Percentiles rank a stretch among this genome's conserved stretches.
Conservation (phyloP, 306 rosid species). For the Echinosophora koreensis region DNA sequence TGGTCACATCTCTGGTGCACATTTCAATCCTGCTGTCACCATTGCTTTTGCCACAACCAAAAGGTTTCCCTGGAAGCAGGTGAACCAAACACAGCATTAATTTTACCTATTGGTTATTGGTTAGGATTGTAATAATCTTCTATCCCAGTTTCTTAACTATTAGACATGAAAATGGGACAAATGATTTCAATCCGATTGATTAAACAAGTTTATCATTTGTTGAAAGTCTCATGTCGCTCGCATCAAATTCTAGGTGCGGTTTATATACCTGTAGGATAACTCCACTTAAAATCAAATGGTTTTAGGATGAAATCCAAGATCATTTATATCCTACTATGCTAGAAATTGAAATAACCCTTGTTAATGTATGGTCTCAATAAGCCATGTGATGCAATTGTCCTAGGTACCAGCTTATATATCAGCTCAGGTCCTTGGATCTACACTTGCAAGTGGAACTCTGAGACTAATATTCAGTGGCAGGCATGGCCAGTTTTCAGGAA, state of each 20-base stretch:
- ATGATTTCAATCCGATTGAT: too few relatives aligned
- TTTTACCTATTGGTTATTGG: background rate
- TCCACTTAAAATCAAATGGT: too few relatives aligned
- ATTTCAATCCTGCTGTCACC: slow-evolving; percentile 93
- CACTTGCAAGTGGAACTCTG: slow-evolving; percentile 80
- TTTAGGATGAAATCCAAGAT: too few relatives aligned
- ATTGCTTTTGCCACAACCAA: slow-evolving; percentile 74
- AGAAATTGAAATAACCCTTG: background rate
- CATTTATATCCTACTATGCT: slow-evolving; percentile 7
- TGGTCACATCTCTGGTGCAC: slow-evolving; percentile 94
- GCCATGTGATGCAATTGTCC: background rate
- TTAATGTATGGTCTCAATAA: background rate
- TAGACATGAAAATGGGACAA: too few relatives aligned
- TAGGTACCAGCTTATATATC: slow-evolving; percentile 76
- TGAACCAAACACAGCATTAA: slow-evolving; percentile 41
- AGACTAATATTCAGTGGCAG: slow-evolving; percentile 63
- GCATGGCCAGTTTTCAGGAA: slow-evolving; percentile 69
- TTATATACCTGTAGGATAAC: too few relatives aligned
- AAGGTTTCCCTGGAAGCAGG: slow-evolving; percentile 83
- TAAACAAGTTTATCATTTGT: slow-evolving; percentile 21
- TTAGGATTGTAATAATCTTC: too few relatives aligned
- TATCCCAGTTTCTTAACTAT: too few relatives aligned
- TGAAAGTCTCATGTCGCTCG: too few relatives aligned
- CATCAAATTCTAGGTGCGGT: too few relatives aligned
- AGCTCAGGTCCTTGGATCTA: slow-evolving; percentile 81